Evolutionary conservation across 1,139 yeast genomes (phyloP), one percentile per base, ranked within the genome.

Genomic region (Debaryomycetaceae sp.): DNA sequence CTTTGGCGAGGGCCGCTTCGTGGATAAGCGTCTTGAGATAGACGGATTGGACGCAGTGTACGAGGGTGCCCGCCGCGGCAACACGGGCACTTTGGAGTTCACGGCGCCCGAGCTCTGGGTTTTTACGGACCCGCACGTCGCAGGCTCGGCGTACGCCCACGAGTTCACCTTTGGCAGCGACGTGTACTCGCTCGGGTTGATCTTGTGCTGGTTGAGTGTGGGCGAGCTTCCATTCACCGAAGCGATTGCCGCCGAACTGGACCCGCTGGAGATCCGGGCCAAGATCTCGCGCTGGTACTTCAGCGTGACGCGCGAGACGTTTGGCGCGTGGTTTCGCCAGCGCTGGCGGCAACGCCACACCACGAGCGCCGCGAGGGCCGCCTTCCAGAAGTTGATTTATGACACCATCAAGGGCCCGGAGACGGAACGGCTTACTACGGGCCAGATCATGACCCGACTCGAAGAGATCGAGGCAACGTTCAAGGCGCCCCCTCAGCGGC

Each of bases 1-100:
- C 56, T 83, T 88, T 52, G 96, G 96, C 2, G 96, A 88, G 51
- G 85, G 94, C 4, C 85, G 83, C 41, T 64, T 83, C 42, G 79
- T 80, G 28, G 86, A 59, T 34, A 61, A 60, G 34, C 60, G 53
- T 20, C 42, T 44, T 5, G 28, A 39, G 4, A 28, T 43, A 3
- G n/a, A n/a, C n/a, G n/a, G n/a, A n/a, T n/a, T n/a, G n/a, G n/a
- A n/a, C n/a, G n/a, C n/a, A n/a, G 41, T 31, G 6, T 33, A 35
- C 8, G 38, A 29, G 32, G 7, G 16, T 29, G 15, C 22, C n/a
- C 42, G 69, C 12, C 47, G 55, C 7, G 96, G 96, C 0, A 74
- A 78, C 29, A 86, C 96, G 0, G 96, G 96, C 0, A 86, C 96
- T 0, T 50, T 85, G 16, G 96, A 85, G 48, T 86, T 78, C 45